These are phyloP conservation scores for Globisporangium barbulae DNA, from an alignment of 352 stramenopile species.

Conservation along the genomic window DNA sequence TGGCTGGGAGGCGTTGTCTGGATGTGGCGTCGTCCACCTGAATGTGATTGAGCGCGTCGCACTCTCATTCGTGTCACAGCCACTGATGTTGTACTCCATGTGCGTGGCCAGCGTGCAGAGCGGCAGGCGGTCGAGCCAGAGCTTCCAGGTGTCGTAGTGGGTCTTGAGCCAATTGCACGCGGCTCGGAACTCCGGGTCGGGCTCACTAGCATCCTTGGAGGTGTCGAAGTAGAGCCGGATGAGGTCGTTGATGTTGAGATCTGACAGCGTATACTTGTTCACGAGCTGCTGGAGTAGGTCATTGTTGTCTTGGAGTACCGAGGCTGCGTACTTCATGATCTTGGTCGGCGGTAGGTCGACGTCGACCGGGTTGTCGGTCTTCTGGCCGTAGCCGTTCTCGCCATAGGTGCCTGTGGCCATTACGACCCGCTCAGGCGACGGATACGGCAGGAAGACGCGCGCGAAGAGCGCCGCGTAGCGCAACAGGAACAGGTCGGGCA, in stretches of 20 bases:
- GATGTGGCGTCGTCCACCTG: conserved; percentile 29
- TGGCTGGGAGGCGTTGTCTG: conserved; percentile 24
- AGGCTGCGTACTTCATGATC: conserved; percentile 33
- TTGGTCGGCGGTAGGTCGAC: conserved; percentile 35
- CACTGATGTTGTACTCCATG: conserved; percentile 24
- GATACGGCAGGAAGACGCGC: conserved; percentile 39
- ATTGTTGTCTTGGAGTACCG: conserved; percentile 14
- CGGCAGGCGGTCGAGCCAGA: conserved; percentile 37
- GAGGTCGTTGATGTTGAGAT: conserved; percentile 41
- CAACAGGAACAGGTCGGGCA: conserved; percentile 49
- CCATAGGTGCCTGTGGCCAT: conserved; percentile 34
- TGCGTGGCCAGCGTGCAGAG: conserved; percentile 25
- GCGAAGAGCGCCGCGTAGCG: conserved; percentile 32
- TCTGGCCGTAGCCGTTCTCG: conserved; percentile 42
- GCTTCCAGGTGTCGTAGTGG: conserved; percentile 48
- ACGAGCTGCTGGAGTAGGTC: conserved; percentile 18
- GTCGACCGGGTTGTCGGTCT: conserved; percentile 40
- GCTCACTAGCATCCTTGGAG: conserved; percentile 9
- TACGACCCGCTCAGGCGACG: conserved; percentile 27
- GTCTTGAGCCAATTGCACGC: conserved; percentile 47
- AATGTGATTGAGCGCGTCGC: conserved; percentile 26
- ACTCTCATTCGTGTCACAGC: conserved; percentile 21
- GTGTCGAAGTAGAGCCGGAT: conserved; percentile 23
- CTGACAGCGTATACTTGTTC: conserved; percentile 29
- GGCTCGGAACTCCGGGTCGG: conserved; percentile 31